Evolutionary conservation across 805 yeast genomes (phyloP).

Genomic region (Barnettozyma sp.): DNA sequence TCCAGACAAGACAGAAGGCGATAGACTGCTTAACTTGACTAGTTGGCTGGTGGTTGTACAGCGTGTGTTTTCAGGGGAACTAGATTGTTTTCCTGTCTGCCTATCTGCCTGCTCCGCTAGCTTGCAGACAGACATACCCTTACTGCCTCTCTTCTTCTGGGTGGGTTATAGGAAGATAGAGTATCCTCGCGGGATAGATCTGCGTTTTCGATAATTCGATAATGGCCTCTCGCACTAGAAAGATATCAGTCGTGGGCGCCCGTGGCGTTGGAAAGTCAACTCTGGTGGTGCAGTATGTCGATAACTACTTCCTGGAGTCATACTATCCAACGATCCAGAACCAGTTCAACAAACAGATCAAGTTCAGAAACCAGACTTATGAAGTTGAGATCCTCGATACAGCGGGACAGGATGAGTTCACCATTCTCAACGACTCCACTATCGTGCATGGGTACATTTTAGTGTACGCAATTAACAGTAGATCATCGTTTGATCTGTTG

Average conservation of each 20-base stretch:
- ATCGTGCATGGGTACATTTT: constrained; percentile 76
- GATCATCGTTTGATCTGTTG: constrained; percentile 70
- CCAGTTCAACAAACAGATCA: constrained; percentile 11
- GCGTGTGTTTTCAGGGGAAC: too few relatives aligned
- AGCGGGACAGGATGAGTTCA: constrained; percentile 89
- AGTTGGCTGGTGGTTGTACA: too few relatives aligned
- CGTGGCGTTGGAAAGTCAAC: constrained; percentile 87
- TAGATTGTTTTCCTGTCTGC: too few relatives aligned
- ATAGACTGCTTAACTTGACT: too few relatives aligned
- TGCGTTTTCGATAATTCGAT: too few relatives aligned
- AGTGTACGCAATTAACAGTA: constrained; percentile 74
- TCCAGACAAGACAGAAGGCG: too few relatives aligned
- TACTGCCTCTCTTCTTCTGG: too few relatives aligned
- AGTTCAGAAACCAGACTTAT: constrained; percentile 64
- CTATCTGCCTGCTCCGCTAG: too few relatives aligned
- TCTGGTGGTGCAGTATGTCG: constrained; percentile 76
- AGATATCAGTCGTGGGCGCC: constrained; percentile 81
- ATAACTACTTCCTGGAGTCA: constrained; percentile 80
- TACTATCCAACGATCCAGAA: constrained; percentile 66
- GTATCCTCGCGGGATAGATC: too few relatives aligned
- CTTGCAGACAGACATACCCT: too few relatives aligned
- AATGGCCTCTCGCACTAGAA: constrained; percentile 41
- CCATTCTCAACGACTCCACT: constrained; percentile 71
- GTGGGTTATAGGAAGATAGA: too few relatives aligned
- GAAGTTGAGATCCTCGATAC: constrained; percentile 84